These are phyloP conservation scores for Halteria grandinella DNA, from an alignment of 73 alveolate genomes.

Conservation along the genomic window DNA sequence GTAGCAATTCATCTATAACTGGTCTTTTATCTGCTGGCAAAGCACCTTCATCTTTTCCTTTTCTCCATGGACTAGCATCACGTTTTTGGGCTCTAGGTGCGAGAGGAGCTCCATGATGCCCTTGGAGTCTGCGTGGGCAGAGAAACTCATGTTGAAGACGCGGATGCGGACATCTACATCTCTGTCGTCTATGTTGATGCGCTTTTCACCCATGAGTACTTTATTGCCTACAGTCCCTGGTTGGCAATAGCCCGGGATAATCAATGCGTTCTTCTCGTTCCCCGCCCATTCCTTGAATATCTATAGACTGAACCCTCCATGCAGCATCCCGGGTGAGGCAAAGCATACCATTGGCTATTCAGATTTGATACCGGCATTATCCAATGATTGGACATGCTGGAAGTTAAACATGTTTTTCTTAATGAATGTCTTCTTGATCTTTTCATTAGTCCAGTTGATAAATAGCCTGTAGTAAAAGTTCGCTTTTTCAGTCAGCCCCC, in stretches of 20 bases:
- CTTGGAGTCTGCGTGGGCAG: constrained; percentile 98
- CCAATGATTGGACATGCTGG: constrained; percentile 92
- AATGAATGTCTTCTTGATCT: constrained; percentile 81
- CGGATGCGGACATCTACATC: constrained; percentile 86
- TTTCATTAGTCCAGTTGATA: constrained; percentile 93
- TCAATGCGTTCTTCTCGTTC: constrained; percentile 90
- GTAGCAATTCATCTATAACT: constrained; percentile 51
- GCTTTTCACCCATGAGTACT: constrained; percentile 88
- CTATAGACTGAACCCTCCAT: constrained; percentile 94
- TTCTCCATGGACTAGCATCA: constrained; percentile 94
- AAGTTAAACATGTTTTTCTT: constrained; percentile 95
- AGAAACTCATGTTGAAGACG: constrained; percentile 92
- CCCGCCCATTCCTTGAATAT: constrained; percentile 97
- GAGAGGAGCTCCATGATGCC: constrained; percentile 92
- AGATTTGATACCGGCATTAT: constrained; percentile 79
- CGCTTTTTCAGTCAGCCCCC: constrained; percentile 88
- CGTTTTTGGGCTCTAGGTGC: constrained; percentile 83
- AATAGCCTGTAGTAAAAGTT: constrained; percentile 90
- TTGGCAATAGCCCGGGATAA: constrained; percentile 98
- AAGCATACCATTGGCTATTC: constrained; percentile 96
- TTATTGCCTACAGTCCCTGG: constrained; percentile 97
- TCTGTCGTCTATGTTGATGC: constrained; percentile 87
- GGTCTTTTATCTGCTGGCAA: constrained; percentile 48
- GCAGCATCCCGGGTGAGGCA: constrained; percentile 99
- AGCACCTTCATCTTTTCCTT: constrained; percentile 85